Base-by-base conservation (phyloP, 2,329 filamentous ascomycete genomes). In the Cladosporium sp. region DNA sequence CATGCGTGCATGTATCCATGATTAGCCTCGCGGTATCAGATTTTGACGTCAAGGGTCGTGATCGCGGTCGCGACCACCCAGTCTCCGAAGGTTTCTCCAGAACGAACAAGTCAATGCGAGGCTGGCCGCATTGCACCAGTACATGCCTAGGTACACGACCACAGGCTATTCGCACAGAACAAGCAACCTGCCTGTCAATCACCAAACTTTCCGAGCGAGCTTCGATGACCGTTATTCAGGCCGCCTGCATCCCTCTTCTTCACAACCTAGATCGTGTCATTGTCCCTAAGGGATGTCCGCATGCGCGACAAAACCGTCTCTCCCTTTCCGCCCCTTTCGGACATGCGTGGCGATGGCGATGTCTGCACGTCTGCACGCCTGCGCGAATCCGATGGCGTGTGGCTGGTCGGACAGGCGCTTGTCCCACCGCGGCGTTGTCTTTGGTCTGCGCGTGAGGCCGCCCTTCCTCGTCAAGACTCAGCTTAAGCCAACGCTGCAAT, bases 391-490 rank as follows among this genome's bases (percentile, higher is more conserved):
- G 61, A 63, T 26, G 31, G 61, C 50, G 26, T 31, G 61, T 63
- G 61, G 61, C 61, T 55, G 55, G 61, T 35, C 33, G 31, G 50
- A 63, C 49, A 56, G 50, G 37, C 61, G 50, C 61, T 63, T 63
- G 61, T 63, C 61, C 55, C 61, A 63, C 61, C 61, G 61, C 61
- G 33, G 61, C 35, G 49, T 37, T 63, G 50, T 29, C 50, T 56
- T 50, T 52, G 50, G 40, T 49, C 28, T 37, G 60, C 60, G 60
- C 60, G 46, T 53, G 60, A 46, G 33, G 23, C 35, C n/a, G n/a
- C 28, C 46, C 40, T 46, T 46, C 26, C n/a, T 63, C 61, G 50
- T 55, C 61, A 63, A 31, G 50, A 55, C 61, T 56, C 61, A 63
- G 40, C 16, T 59, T 23, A 28, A 14, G 21, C 56, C 21, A 59